Evolutionary conservation across 345 rosid genomes (phyloP).

Genomic region (Nephelium lappaceum): DNA sequence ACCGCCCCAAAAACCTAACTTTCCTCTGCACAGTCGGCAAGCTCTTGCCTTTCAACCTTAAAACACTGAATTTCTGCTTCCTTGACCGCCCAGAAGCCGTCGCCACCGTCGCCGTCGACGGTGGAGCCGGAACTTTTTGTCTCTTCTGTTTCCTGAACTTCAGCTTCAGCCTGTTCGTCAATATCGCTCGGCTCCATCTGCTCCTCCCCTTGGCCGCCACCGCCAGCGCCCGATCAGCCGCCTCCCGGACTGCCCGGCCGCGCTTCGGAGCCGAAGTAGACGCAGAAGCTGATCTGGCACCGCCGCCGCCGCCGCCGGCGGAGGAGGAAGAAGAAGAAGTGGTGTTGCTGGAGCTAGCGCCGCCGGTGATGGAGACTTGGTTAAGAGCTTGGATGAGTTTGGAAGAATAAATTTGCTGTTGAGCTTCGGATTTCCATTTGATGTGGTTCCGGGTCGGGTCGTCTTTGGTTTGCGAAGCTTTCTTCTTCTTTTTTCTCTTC

Average conservation of each 20-base stretch:
- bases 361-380: slow-evolving; percentile 46
- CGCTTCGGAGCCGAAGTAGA: slow-evolving; percentile 53
- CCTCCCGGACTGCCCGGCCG: slow-evolving; percentile 75
- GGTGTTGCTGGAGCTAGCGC: not conserved
- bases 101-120: slow-evolving; percentile 16
- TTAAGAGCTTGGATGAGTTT: slow-evolving; percentile 73
- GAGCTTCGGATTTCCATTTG: slow-evolving; percentile 83
- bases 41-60: slow-evolving; percentile 59
- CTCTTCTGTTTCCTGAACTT: slow-evolving; percentile 77
- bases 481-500: slow-evolving; percentile 71
- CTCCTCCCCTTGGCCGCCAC: slow-evolving; percentile 82
- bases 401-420: slow-evolving; percentile 79
- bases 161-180: slow-evolving; percentile 69
- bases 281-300: not conserved
- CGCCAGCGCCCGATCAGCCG: slow-evolving; percentile 82
- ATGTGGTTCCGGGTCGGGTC: slow-evolving; percentile 34
- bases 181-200: slow-evolving; percentile 93
- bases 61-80: slow-evolving; percentile 71
- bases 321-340: not conserved
- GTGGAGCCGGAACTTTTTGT: slow-evolving; percentile 40
- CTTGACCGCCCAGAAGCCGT: slow-evolving; percentile 46
- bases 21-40: slow-evolving; percentile 80
- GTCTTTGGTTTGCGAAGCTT: slow-evolving; percentile 27
- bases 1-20: slow-evolving; percentile 76
- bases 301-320: slow-evolving; percentile 9